Percentiles rank a stretch among this genome's conserved stretches.
Evolutionary conservation across 768 basidiomycete species (phyloP).

Genomic region (Naganishia friedmannii): DNA sequence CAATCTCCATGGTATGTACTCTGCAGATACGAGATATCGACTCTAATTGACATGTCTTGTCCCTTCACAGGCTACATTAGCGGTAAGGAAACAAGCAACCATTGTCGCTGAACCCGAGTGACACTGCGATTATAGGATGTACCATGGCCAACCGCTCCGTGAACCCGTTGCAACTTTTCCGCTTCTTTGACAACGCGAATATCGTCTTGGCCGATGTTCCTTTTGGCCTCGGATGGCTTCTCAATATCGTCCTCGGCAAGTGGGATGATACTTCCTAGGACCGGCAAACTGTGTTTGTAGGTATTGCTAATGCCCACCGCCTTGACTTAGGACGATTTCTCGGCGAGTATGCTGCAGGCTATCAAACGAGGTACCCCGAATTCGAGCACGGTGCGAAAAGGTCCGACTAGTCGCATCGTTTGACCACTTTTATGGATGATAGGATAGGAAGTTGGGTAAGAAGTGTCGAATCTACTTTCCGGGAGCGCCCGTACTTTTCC

Average conservation of each 20-base stretch:
- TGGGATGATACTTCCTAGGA: neutral
- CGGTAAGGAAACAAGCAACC: neutral
- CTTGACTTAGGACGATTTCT: neutral
- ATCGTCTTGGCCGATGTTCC: conserved; percentile 22
- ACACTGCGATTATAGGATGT: neutral
- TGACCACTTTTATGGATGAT: too few relatives aligned
- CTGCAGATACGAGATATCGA: neutral
- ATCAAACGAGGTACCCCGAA: neutral
- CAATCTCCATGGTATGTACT: conserved; percentile 24
- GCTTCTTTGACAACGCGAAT: conserved; percentile 23
- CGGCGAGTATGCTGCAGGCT: neutral
- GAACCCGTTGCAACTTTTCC: conserved; percentile 24
- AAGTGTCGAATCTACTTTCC: too few relatives aligned
- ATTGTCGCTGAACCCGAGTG: neutral
- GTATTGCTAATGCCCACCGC: neutral
- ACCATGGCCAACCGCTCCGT: neutral
- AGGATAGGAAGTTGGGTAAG: too few relatives aligned
- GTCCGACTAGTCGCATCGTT: neutral
- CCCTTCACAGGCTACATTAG: neutral
- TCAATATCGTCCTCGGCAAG: conserved; percentile 7
- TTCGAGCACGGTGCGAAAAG: neutral
- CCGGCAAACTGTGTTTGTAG: too few relatives aligned
- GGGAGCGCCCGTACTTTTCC: too few relatives aligned
- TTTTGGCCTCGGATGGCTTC: neutral
- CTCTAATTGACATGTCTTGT: neutral